Percentiles rank a stretch among this genome's conserved stretches.
Evolutionary conservation across 2,329 filamentous ascomycete species (phyloP).

Genomic region (Phyllosticta citrichinensis): DNA sequence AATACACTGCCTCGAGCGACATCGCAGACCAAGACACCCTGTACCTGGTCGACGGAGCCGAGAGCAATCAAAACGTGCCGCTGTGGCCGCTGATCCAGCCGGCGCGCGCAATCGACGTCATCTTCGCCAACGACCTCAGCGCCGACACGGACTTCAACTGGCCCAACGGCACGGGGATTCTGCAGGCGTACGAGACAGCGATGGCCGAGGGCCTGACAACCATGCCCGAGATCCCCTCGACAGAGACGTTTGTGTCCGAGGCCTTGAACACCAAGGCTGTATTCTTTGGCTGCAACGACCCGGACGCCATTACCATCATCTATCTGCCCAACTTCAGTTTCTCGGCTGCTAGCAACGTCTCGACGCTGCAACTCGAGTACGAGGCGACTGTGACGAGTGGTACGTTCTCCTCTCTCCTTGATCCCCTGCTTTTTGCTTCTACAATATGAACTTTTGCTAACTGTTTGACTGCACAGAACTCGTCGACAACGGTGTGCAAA

Average conservation of each 20-base stretch:
- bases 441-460: neutral
- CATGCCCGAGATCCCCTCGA: conserved; percentile 50
- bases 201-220: conserved; percentile 38
- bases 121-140: conserved; percentile 55
- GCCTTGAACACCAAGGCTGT: conserved; percentile 50
- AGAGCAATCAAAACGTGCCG: conserved; percentile 42
- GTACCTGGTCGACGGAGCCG: conserved; percentile 42
- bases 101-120: conserved; percentile 47
- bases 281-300: conserved; percentile 48
- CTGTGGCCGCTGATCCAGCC: conserved; percentile 43
- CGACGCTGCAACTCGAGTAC: conserved; percentile 5
- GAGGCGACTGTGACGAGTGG: neutral
- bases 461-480: neutral
- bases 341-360: conserved; percentile 1
- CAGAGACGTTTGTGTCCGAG: conserved; percentile 46
- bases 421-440: no score
- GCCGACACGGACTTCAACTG: conserved; percentile 50
- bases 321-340: conserved; percentile 8
- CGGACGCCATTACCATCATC: conserved; percentile 2
- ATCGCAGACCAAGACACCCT: conserved; percentile 30
- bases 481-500: conserved; percentile 6
- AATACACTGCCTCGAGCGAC: conserved; percentile 30
- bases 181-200: conserved; percentile 48
- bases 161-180: conserved; percentile 52
- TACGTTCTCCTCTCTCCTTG: neutral